Conservation (phyloP, 352 stramenopile species). For the Phytophthora cryptogea region DNA sequence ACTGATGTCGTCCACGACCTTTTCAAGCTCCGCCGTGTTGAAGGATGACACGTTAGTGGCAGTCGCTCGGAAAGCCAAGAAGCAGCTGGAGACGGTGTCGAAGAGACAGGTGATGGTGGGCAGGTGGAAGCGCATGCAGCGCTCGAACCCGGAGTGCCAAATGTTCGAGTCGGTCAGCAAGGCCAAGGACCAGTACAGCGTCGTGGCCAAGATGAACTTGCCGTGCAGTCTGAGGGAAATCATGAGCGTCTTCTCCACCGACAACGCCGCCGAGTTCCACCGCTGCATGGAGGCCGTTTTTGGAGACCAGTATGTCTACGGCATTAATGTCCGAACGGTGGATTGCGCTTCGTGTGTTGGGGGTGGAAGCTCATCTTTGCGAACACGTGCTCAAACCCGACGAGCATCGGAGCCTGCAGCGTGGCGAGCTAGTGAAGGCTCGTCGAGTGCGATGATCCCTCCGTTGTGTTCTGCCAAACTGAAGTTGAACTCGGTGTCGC, state of each 20-base stretch:
- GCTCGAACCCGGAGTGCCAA: slow-evolving; percentile 44
- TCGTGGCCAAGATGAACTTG: slow-evolving; percentile 66
- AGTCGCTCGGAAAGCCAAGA: slow-evolving; percentile 45
- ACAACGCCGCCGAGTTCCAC: slow-evolving; percentile 55
- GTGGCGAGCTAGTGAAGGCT: slow-evolving; percentile 5
- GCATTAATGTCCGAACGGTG: slow-evolving; percentile 44
- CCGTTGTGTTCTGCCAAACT: slow-evolving; percentile 38
- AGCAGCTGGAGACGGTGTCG: slow-evolving; percentile 44
- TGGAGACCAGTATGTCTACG: slow-evolving; percentile 65
- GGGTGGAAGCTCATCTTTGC: slow-evolving; percentile 1
- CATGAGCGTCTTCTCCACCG: slow-evolving; percentile 60
- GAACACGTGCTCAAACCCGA: slow-evolving; percentile 10
- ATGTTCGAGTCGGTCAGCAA: slow-evolving; percentile 55
- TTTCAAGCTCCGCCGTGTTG: slow-evolving; percentile 33
- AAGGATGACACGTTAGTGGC: slow-evolving; percentile 40
- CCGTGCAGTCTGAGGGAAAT: slow-evolving; percentile 60
- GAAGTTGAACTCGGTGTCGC: slow-evolving; percentile 55
- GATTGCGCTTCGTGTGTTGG: slow-evolving; percentile 32
- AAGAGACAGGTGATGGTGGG: slow-evolving; percentile 54
- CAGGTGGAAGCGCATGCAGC: slow-evolving; percentile 45
- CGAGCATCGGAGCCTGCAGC: slow-evolving; percentile 25
- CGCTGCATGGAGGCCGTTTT: slow-evolving; percentile 70
- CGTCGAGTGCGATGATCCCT: slow-evolving; percentile 5
- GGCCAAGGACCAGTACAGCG: slow-evolving; percentile 54
- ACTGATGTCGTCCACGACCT: slow-evolving; percentile 39